Conservation (phyloP, 768 basidiomycete genomes). For the Tylopilus cervinicoccineus region DNA sequence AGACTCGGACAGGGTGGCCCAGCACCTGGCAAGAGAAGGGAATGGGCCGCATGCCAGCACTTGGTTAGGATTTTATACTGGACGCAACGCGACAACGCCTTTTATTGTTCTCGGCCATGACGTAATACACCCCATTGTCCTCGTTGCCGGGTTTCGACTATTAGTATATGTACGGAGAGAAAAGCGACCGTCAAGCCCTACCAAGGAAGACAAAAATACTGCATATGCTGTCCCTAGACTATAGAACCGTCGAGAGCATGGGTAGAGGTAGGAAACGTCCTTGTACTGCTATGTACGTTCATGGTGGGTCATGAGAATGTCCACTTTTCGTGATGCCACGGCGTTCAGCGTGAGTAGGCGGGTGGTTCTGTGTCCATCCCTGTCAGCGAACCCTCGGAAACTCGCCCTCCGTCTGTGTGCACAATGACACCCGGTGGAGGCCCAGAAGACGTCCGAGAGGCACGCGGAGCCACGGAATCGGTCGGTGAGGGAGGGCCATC, state of each 20-base stretch:
- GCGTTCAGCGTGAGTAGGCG: constrained; percentile 19
- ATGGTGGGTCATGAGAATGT: constrained; percentile 12
- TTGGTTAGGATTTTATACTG: constrained; percentile 23
- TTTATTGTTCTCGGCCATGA: constrained; percentile 31
- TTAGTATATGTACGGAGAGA: background rate
- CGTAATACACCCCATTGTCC: constrained; percentile 26
- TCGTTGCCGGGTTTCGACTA: constrained; percentile 9
- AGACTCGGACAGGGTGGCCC: constrained; percentile 27
- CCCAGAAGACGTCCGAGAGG: background rate
- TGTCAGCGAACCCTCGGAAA: background rate
- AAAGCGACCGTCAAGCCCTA: background rate
- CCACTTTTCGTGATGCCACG: constrained; percentile 3
- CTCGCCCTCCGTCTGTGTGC: constrained; percentile 27
- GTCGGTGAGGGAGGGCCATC: constrained; percentile 21
- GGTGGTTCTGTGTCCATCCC: constrained; percentile 15
- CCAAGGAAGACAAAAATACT: constrained; percentile 4
- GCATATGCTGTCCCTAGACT: constrained; percentile 18
- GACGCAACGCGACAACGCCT: constrained; percentile 1
- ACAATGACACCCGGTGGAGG: constrained; percentile 16
- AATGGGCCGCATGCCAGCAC: constrained; percentile 2
- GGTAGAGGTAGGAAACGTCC: constrained; percentile 16
- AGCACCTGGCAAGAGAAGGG: constrained; percentile 25
- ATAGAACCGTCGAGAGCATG: constrained; percentile 5
- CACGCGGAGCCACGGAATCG: constrained; percentile 1
- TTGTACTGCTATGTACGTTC: constrained; percentile 8